phyloP scores from a whole-genome alignment of 257 asterid genomes.

The Solanum clarkiae region DNA sequence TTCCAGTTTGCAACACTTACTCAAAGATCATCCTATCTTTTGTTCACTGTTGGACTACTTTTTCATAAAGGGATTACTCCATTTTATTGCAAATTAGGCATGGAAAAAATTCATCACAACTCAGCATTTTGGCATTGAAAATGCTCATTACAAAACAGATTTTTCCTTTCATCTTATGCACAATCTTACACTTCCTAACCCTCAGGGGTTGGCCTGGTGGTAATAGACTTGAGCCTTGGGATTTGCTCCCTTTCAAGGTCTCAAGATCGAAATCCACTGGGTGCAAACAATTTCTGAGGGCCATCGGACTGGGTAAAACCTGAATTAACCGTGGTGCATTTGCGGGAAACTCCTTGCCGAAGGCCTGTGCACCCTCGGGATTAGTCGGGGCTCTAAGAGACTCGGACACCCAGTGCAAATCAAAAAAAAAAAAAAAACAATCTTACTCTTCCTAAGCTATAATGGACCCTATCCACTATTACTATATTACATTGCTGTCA shows the following conservation, averaged over 20 bases:
- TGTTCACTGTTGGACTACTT: neutral
- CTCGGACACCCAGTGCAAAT: no score
- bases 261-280: no score
- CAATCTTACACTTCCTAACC: neutral
- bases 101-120: neutral
- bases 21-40: neutral
- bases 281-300: no score
- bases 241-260: no score
- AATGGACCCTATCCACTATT: neutral
- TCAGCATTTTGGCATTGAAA: neutral
- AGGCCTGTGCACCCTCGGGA: no score
- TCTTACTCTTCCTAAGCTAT: neutral
- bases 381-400: no score
- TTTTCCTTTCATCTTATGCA: neutral
- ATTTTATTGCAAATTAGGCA: neutral
- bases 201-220: no score
- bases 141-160: neutral
- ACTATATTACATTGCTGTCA: neutral
- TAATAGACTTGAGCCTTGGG: no score
- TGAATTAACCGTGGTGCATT: no score
- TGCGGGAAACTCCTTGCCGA: no score
- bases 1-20: neutral
- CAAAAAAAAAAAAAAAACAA: no score
- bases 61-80: neutral
- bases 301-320: no score